phyloP scores from a whole-genome alignment of 2,329 filamentous ascomycete genomes.

The Monilinia polystroma region DNA sequence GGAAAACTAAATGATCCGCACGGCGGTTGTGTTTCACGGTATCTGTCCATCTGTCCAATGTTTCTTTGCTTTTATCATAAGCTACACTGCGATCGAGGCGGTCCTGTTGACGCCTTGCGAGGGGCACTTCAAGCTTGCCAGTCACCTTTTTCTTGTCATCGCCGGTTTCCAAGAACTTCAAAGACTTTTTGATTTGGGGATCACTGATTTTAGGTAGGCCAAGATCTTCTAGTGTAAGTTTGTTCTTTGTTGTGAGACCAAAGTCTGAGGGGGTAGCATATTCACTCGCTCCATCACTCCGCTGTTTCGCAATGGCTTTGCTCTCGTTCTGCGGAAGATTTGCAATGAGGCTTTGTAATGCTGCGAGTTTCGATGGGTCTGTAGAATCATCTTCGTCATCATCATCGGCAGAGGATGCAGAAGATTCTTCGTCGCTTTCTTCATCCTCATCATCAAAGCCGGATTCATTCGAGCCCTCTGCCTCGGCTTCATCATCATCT shows the following conservation, averaged over 20 bases:
- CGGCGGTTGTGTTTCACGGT: slow-evolving; percentile 92
- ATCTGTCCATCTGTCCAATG: slow-evolving; percentile 85
- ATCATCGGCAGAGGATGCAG: slow-evolving; percentile 48
- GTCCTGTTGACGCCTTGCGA: slow-evolving; percentile 84
- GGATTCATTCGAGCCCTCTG: slow-evolving; percentile 41
- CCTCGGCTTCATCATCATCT: slow-evolving; percentile 58
- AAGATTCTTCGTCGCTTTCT: slow-evolving; percentile 56
- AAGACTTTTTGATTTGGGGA: slow-evolving; percentile 71
- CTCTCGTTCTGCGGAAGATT: slow-evolving; percentile 52
- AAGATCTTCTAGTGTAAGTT: slow-evolving; percentile 65
- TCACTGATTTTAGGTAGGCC: slow-evolving; percentile 70
- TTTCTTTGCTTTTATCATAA: slow-evolving; percentile 88
- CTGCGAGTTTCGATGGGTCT: slow-evolving; percentile 55
- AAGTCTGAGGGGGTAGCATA: slow-evolving; percentile 61
- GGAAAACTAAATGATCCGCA: slow-evolving; percentile 87
- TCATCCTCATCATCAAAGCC: slow-evolving; percentile 48
- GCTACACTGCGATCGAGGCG: slow-evolving; percentile 77
- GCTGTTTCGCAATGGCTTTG: slow-evolving; percentile 34
- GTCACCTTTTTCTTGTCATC: slow-evolving; percentile 52
- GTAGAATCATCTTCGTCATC: slow-evolving; percentile 46
- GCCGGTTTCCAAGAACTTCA: slow-evolving; percentile 71
- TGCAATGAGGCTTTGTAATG: slow-evolving; percentile 67
- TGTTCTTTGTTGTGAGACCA: slow-evolving; percentile 54
- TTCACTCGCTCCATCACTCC: slow-evolving; percentile 53
- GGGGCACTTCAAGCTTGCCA: slow-evolving; percentile 70